phyloP scores from a whole-genome alignment of 1,284 basidiomycete genomes.

The Mycena citricolor region DNA sequence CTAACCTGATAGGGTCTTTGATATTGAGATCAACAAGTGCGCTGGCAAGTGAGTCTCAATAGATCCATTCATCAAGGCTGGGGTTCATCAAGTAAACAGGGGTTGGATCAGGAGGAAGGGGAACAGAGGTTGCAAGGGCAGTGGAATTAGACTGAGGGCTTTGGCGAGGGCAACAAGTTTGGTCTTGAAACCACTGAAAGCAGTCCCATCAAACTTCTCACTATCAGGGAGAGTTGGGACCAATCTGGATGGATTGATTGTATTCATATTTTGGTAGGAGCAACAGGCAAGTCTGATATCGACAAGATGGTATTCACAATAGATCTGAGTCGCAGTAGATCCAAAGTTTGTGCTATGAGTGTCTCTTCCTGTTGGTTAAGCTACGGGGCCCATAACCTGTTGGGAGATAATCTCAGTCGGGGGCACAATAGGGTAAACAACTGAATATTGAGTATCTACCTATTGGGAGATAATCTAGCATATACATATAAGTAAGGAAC shows the following conservation, averaged over 20 bases:
- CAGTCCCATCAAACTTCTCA: slow-evolving; percentile 24
- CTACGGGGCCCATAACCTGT: slow-evolving; percentile 14
- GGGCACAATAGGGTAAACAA: not conserved
- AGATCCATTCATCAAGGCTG: slow-evolving; percentile 19
- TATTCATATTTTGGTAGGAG: slow-evolving; percentile 1
- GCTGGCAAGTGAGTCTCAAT: slow-evolving; percentile 18
- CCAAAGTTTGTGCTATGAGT: slow-evolving; percentile 2
- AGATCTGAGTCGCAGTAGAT: slow-evolving; percentile 3
- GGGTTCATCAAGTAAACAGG: slow-evolving; percentile 14
- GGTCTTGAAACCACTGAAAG: slow-evolving; percentile 17
- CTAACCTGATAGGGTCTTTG: slow-evolving; percentile 25
- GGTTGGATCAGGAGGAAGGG: slow-evolving; percentile 3
- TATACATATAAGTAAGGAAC: slow-evolving; percentile 2
- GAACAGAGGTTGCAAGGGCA: slow-evolving; percentile 1
- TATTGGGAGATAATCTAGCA: slow-evolving; percentile 2
- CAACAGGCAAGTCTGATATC: slow-evolving; percentile 1
- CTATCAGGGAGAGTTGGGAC: slow-evolving; percentile 18
- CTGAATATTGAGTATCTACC: slow-evolving; percentile 9
- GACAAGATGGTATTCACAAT: slow-evolving; percentile 6
- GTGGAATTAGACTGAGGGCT: slow-evolving; percentile 16
- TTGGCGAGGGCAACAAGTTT: slow-evolving; percentile 14
- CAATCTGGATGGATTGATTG: slow-evolving; percentile 3
- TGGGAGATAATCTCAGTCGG: slow-evolving; percentile 6
- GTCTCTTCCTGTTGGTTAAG: slow-evolving; percentile 2
- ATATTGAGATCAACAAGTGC: slow-evolving; percentile 22